Conservation (phyloP, 1,139 yeast species). For the Arxiozyma telluris region DNA sequence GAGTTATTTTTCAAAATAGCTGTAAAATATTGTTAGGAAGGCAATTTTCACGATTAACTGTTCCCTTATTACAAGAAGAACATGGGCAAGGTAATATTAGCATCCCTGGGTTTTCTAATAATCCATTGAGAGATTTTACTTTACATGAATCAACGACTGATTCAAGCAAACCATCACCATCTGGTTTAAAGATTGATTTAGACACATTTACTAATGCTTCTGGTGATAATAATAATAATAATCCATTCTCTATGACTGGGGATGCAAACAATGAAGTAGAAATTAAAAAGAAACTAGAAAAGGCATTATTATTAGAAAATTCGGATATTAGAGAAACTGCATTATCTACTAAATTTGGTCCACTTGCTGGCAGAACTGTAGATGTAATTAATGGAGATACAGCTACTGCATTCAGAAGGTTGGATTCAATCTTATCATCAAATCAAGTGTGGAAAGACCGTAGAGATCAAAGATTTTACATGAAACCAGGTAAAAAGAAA, state of each 20-base stretch:
- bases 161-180: background rate
- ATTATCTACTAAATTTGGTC: slow-evolving; percentile 31
- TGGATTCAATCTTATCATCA: slow-evolving; percentile 32
- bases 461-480: slow-evolving; percentile 37
- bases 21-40: background rate
- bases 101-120: background rate
- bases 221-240: background rate
- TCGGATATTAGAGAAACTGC: slow-evolving; percentile 5
- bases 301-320: slow-evolving; percentile 2
- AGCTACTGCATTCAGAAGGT: slow-evolving; percentile 30
- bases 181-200: background rate
- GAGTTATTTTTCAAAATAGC: background rate
- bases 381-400: slow-evolving; percentile 34
- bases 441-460: slow-evolving; percentile 34
- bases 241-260: background rate
- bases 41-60: background rate
- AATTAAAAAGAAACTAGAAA: background rate
- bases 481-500: slow-evolving; percentile 41
- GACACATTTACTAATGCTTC: background rate
- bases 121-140: slow-evolving; percentile 1
- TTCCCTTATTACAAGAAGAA: background rate
- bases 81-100: background rate
- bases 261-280: background rate
- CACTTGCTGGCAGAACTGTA: slow-evolving; percentile 40
- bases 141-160: background rate